Base-by-base conservation (phyloP, 2,329 filamentous ascomycete genomes). In the Pseudocercospora ulei region DNA sequence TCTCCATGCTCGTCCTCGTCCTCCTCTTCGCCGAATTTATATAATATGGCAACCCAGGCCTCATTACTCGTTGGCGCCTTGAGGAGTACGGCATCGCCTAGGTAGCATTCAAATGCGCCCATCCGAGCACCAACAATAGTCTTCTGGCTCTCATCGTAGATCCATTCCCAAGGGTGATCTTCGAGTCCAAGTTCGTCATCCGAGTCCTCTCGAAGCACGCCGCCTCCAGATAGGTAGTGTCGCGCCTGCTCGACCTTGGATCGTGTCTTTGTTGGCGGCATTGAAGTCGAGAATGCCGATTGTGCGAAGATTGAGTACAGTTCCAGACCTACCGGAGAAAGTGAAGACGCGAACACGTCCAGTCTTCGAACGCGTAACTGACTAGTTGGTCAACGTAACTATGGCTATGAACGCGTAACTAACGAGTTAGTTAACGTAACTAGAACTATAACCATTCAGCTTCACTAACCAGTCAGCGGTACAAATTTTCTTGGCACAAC, bases 11-110 rank as follows among this genome's bases (percentile, higher is more conserved):
- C 78, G 7, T 81, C 78, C 12, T 82, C 72, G 5, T 47, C 46
- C 29, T 81, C 78, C 19, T 78, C 75, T 29, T 88, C 78, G 24
- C 78, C 59, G 50, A 98, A 94, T 27, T 83, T 78, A 54, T 80
- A 81, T 36, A 95, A 80, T 46, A 98, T 77, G 20, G 84, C 90
- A 2, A 92, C 82, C 87, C 90, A 98, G 7, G 86, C 82, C 54
- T 92, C 85, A 49, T 84, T 84, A 25, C 83, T 85, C 24, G 92
- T 84, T 7, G 56, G 56, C 1, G 87, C 84, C 61, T 93, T 92
- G 39, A 98, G 70, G 25, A 96, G 69, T 22, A 96, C 80, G 12
- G 76, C 74, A 56, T 98, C 86, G 28, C 90, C 90, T 23, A 94
- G 60, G 38, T 66, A 72, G 63, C 86, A 94, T 56, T 80, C 73